Evolutionary conservation across 768 basidiomycete genomes (phyloP).

Genomic region (Scleroderma citrinum): DNA sequence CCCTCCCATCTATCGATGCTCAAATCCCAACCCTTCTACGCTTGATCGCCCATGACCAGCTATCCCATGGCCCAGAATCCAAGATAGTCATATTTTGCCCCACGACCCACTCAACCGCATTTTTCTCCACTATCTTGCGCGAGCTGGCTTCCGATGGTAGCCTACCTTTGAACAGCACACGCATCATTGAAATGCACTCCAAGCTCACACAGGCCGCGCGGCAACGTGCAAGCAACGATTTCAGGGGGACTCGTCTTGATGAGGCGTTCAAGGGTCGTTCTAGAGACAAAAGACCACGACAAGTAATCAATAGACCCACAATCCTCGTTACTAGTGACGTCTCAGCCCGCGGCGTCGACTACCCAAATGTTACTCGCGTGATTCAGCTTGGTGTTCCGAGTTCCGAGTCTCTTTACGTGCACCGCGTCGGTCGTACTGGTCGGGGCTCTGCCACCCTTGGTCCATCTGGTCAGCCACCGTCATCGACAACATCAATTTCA

Average conservation of each 20-base stretch:
- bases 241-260: constrained; percentile 37
- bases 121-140: constrained; percentile 60
- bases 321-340: constrained; percentile 85
- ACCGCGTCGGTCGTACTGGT: constrained; percentile 83
- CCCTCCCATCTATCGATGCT: constrained; percentile 56
- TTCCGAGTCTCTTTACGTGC: constrained; percentile 68
- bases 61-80: constrained; percentile 55
- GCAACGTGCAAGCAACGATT: constrained; percentile 48
- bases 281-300: constrained; percentile 23
- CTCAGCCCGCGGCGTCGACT: constrained; percentile 85
- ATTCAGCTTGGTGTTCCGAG: constrained; percentile 85
- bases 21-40: constrained; percentile 77
- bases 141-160: constrained; percentile 34
- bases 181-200: constrained; percentile 79
- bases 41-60: constrained; percentile 84
- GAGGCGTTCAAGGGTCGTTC: constrained; percentile 2
- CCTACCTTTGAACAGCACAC: constrained; percentile 51
- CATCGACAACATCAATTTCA: background rate
- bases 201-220: constrained; percentile 59
- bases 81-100: constrained; percentile 82
- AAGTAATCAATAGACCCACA: constrained; percentile 35
- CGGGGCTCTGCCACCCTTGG: constrained; percentile 53
- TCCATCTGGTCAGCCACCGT: background rate
- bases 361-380: constrained; percentile 82
- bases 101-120: constrained; percentile 79